Percentiles rank a stretch among this genome's conserved stretches.
phyloP scores from a whole-genome alignment of 345 rosid genomes.

The Lepidium didymum region DNA sequence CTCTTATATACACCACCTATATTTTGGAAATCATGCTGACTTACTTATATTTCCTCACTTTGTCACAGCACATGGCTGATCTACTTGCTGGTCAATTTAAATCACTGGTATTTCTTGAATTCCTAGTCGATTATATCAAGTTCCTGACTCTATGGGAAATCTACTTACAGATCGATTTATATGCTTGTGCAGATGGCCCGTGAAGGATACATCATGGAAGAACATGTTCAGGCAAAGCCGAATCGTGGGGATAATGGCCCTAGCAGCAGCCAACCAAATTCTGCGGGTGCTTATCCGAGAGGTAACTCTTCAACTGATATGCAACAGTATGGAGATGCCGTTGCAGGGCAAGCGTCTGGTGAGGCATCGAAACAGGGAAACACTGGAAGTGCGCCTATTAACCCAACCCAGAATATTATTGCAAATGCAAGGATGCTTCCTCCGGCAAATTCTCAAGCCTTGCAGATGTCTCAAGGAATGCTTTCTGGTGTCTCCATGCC shows the following conservation, averaged over 20 bases:
- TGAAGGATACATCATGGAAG: constrained; percentile 57
- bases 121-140: neutral
- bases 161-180: neutral
- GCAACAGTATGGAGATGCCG: constrained; percentile 57
- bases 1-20: neutral
- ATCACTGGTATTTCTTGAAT: constrained; percentile 54
- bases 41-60: constrained; percentile 25
- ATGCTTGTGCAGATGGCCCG: constrained; percentile 54
- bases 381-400: constrained; percentile 39
- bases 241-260: constrained; percentile 35
- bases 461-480: constrained; percentile 70
- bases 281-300: constrained; percentile 39
- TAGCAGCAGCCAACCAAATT: constrained; percentile 44
- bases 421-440: constrained; percentile 67
- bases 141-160: neutral
- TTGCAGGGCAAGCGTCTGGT: constrained; percentile 41
- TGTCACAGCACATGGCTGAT: constrained; percentile 74
- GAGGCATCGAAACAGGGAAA: constrained; percentile 48
- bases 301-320: constrained; percentile 48
- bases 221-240: constrained; percentile 48
- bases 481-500: constrained; percentile 60
- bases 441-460: constrained; percentile 59
- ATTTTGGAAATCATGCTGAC: constrained; percentile 20
- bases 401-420: constrained; percentile 41
- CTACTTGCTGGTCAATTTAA: constrained; percentile 65